A percentile compares a stretch with the other conserved stretches of the same genome.
These are phyloP conservation scores for Carex scoparia DNA, from an alignment of 176 grass and related monocot genomes.

Conservation along the genomic window DNA sequence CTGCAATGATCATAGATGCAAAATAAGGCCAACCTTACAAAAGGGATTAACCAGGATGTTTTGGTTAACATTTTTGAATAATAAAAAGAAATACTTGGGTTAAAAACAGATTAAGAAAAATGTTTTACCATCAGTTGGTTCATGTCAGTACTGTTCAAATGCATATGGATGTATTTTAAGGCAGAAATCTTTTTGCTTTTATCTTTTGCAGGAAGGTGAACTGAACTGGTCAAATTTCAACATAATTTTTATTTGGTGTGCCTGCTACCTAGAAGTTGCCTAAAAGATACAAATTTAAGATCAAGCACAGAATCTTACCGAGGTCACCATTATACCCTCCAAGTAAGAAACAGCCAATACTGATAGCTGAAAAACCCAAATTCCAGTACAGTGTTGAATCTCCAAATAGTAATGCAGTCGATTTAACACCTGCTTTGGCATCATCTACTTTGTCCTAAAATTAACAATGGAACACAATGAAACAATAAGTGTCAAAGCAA, in stretches of 20 bases:
- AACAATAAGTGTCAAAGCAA: neutral
- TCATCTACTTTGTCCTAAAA: conserved; percentile 49
- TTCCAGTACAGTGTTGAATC: conserved; percentile 30
- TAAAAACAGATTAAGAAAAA: neutral
- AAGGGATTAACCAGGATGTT: neutral
- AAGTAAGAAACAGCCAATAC: conserved; percentile 28
- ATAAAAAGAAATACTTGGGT: neutral
- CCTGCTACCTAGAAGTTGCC: neutral
- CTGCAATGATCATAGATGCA: conserved; percentile 30
- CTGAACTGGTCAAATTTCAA: neutral
- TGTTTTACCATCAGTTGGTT: neutral
- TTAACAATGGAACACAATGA: neutral
- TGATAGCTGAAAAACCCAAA: conserved; percentile 33
- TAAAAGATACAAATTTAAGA: neutral
- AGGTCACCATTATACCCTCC: conserved; percentile 41
- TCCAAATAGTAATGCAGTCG: conserved; percentile 39
- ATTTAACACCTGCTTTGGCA: conserved; percentile 41
- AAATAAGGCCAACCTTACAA: conserved; percentile 41
- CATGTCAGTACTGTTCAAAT: neutral
- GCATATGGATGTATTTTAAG: neutral
- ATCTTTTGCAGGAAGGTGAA: neutral
- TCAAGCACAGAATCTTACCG: conserved; percentile 13
- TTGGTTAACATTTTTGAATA: neutral
- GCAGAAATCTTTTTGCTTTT: neutral
- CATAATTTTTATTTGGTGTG: neutral